Percentiles rank a stretch among this genome's conserved stretches.
phyloP scores from a whole-genome alignment of 768 basidiomycete genomes.

The Naematelia encephala region DNA sequence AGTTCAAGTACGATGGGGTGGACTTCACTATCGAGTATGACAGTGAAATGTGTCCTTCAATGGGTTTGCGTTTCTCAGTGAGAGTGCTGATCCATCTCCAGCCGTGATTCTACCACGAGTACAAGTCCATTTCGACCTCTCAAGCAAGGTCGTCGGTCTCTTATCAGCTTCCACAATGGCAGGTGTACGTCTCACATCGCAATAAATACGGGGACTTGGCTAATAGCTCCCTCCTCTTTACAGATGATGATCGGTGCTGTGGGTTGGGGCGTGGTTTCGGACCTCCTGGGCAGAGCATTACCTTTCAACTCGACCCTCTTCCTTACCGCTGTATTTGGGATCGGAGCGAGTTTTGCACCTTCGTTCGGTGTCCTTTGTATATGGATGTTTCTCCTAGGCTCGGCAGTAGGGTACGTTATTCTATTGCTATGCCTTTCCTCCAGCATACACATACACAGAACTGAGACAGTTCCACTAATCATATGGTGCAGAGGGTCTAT shows the following conservation, averaged over 20 bases:
- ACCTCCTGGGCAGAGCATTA: slow-evolving; percentile 77
- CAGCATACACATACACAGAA: no score
- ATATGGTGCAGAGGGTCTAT: slow-evolving; percentile 70
- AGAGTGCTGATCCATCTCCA: slow-evolving; percentile 6
- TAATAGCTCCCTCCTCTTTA: background rate
- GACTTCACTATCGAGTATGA: no score
- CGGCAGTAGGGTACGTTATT: slow-evolving; percentile 76
- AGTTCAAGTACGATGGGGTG: no score
- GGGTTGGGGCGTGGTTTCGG: slow-evolving; percentile 85
- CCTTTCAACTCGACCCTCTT: slow-evolving; percentile 92
- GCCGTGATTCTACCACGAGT: slow-evolving; percentile 96
- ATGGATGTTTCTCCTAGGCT: slow-evolving; percentile 80
- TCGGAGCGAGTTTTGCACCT: slow-evolving; percentile 69
- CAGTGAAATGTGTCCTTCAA: no score
- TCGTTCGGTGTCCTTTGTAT: slow-evolving; percentile 69
- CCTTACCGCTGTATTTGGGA: slow-evolving; percentile 83
- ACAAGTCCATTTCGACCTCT: slow-evolving; percentile 79
- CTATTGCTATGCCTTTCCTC: background rate
- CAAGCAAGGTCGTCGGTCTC: slow-evolving; percentile 69
- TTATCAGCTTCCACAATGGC: slow-evolving; percentile 69
- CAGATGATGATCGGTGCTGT: slow-evolving; percentile 98
- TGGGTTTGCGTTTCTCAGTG: background rate
- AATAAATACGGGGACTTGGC: background rate
- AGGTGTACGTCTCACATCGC: slow-evolving; percentile 25
- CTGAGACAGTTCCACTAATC: background rate